These are phyloP conservation scores for Debaryomyces hansenii DNA, from an alignment of 805 yeast species.

Conservation along the genomic window DNA sequence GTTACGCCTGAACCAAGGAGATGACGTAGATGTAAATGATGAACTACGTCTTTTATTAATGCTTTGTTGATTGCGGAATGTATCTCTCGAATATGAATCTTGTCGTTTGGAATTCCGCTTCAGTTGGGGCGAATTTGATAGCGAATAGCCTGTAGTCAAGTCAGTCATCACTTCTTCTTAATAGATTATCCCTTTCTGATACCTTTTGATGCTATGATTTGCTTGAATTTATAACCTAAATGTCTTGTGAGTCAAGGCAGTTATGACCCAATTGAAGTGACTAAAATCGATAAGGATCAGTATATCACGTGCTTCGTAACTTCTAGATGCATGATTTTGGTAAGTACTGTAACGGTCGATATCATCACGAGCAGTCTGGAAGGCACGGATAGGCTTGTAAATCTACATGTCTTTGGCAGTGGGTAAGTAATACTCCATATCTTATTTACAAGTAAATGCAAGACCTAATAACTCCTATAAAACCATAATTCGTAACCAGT, in stretches of 20 bases:
- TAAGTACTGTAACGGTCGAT: neutral
- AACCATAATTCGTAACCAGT: neutral
- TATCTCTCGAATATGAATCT: neutral
- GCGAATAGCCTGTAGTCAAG: neutral
- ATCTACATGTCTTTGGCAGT: neutral
- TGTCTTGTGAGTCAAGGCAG: neutral
- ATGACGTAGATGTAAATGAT: conserved; percentile 37
- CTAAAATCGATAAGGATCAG: no score
- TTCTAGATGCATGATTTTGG: no score
- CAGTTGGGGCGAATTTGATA: neutral
- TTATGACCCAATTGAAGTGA: neutral
- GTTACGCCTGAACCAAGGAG: conserved; percentile 56
- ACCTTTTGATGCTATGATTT: no score
- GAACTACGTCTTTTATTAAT: conserved; percentile 18
- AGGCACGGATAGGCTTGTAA: neutral
- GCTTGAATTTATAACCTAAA: no score
- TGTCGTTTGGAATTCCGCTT: neutral
- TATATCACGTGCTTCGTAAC: no score
- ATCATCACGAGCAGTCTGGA: no score
- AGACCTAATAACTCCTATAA: neutral
- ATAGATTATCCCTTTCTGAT: no score
- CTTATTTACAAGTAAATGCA: neutral
- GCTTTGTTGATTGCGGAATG: conserved; percentile 10
- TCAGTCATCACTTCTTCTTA: neutral
- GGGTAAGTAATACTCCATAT: neutral